phyloP scores from a whole-genome alignment of 2,329 filamentous ascomycete genomes.

The Microdochium trichocladiopsis region DNA sequence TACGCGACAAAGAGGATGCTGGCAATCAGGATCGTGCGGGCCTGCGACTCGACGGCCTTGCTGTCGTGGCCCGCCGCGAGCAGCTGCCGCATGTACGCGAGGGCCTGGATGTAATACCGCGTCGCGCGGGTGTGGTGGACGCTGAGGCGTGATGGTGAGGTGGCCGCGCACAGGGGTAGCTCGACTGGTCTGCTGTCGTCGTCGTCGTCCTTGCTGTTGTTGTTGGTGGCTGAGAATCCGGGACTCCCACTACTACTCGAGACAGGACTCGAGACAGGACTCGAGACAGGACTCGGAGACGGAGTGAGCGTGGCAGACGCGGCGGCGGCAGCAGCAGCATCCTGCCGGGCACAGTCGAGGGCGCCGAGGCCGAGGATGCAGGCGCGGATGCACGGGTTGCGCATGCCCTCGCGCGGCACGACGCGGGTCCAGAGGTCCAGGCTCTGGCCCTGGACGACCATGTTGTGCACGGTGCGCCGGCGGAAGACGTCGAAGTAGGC shows the following conservation, averaged over 20 bases:
- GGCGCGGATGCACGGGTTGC: neutral
- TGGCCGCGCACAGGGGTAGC: neutral
- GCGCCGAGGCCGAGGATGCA: neutral
- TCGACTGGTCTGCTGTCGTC: neutral
- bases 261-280: too few relatives aligned
- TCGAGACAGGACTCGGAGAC: too few relatives aligned
- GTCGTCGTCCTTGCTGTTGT: neutral
- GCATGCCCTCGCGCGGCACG: neutral
- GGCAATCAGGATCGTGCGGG: neutral
- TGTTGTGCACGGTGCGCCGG: constrained; percentile 18
- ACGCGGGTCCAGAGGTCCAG: neutral
- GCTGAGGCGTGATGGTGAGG: neutral
- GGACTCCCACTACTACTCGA: too few relatives aligned
- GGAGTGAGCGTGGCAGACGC: too few relatives aligned
- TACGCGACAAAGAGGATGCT: neutral
- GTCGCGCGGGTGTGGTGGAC: neutral
- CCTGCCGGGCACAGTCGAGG: neutral
- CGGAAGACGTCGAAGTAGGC: constrained; percentile 27
- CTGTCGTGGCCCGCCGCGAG: neutral
- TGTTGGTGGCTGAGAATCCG: too few relatives aligned
- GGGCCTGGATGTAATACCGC: neutral
- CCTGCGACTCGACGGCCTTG: neutral
- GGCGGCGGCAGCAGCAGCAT: neutral
- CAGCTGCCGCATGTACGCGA: neutral
- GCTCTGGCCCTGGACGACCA: neutral